These are phyloP conservation scores for Ocimum tenuiflorum DNA, from an alignment of 257 asterid species.

Conservation along the genomic window DNA sequence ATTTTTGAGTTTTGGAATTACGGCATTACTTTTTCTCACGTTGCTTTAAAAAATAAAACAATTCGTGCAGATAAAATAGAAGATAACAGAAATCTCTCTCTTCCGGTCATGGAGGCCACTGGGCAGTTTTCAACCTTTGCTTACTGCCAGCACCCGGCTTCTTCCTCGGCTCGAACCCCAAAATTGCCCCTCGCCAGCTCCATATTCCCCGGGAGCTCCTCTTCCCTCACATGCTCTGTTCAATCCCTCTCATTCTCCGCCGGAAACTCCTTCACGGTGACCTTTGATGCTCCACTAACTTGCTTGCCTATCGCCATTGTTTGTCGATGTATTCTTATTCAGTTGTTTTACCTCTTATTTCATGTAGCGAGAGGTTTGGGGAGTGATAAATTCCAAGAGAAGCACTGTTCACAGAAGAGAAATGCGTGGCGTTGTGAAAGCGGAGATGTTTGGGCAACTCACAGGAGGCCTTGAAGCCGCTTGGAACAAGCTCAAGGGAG, in stretches of 20 bases:
- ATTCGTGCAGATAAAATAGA: constrained; percentile 15
- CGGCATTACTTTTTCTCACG: no score
- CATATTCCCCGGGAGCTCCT: constrained; percentile 28
- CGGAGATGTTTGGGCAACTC: constrained; percentile 96
- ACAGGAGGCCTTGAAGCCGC: constrained; percentile 85
- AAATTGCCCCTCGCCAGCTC: constrained; percentile 26
- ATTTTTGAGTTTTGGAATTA: no score
- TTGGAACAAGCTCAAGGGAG: constrained; percentile 97
- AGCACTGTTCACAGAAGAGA: constrained; percentile 29
- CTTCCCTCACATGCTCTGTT: constrained; percentile 37
- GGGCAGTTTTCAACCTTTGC: constrained; percentile 49
- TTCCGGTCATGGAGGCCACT: constrained; percentile 66
- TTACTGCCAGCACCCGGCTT: constrained; percentile 50
- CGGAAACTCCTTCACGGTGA: constrained; percentile 54
- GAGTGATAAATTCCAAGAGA: constrained; percentile 39
- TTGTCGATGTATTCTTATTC: neutral
- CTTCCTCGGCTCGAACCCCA: constrained; percentile 26
- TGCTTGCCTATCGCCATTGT: neutral
- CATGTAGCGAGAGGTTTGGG: constrained; percentile 64
- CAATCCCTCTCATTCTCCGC: constrained; percentile 49
- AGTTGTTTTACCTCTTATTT: neutral
- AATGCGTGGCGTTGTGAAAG: constrained; percentile 51
- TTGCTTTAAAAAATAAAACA: no score
- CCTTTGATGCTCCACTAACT: neutral
- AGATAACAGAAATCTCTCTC: constrained; percentile 26